Conservation (phyloP, 495 filamentous ascomycete genomes). For the Podospora sp. region DNA sequence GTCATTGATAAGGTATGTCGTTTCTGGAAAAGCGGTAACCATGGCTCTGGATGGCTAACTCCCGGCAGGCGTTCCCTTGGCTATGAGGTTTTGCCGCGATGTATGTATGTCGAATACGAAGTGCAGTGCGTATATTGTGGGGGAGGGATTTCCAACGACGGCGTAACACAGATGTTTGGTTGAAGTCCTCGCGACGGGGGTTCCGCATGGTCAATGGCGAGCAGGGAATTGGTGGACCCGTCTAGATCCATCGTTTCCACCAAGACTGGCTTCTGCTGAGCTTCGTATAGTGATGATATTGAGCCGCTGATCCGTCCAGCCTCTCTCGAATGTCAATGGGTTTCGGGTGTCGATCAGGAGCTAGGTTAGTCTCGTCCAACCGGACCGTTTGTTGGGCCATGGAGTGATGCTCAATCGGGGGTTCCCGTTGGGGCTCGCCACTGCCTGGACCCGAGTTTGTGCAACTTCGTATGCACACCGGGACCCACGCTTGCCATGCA, state of each 20-base stretch:
- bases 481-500: background rate
- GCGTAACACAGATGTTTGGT: no score
- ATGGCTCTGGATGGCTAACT: background rate
- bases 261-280: background rate
- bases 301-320: background rate
- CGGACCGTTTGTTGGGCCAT: background rate
- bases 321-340: background rate
- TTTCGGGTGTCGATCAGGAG: background rate
- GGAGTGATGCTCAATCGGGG: background rate
- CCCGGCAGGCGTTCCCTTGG: background rate
- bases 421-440: background rate
- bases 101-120: background rate
- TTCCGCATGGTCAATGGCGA: background rate
- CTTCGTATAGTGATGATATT: background rate
- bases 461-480: background rate
- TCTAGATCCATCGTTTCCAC: background rate
- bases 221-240: background rate
- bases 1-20: background rate
- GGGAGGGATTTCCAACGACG: no score
- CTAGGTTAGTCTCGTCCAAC: background rate
- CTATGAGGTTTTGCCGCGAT: background rate
- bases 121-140: no score
- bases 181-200: background rate
- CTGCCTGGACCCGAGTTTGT: background rate
- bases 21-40: background rate